Evolutionary conservation across 2,329 filamentous ascomycete species (phyloP).

Genomic region (Dendryphion nanum): DNA sequence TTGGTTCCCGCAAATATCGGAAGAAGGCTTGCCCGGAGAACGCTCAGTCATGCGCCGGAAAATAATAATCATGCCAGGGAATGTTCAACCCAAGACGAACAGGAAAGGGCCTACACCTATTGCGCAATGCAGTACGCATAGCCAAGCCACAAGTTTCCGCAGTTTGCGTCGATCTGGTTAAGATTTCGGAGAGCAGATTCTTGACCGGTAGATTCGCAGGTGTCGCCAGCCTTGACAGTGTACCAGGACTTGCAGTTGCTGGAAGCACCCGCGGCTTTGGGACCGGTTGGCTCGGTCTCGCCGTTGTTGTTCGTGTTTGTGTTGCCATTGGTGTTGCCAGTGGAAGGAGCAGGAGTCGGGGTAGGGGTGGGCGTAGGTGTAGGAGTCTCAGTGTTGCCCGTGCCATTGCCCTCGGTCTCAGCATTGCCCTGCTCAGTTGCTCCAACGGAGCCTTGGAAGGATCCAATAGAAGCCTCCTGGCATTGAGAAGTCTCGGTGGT

Average conservation of each 20-base stretch:
- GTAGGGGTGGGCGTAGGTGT: constrained; percentile 2
- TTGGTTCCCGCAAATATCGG: too few species aligned
- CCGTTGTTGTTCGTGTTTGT: neutral
- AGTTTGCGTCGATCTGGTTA: constrained; percentile 33
- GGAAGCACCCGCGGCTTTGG: constrained; percentile 10
- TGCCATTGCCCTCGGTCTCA: neutral
- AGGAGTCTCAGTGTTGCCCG: constrained; percentile 1
- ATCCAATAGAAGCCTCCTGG: constrained; percentile 15
- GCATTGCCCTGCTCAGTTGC: constrained; percentile 4
- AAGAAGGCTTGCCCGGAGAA: too few species aligned
- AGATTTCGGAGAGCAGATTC: constrained; percentile 26
- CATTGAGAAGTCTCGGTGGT: constrained; percentile 17
- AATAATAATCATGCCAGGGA: neutral
- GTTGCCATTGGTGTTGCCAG: constrained; percentile 6
- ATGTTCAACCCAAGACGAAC: neutral
- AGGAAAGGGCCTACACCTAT: too few species aligned
- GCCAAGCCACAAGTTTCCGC: constrained; percentile 38
- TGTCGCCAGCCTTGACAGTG: constrained; percentile 29
- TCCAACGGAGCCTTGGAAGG: constrained; percentile 3
- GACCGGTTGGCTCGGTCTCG: constrained; percentile 4
- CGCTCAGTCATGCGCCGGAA: too few species aligned
- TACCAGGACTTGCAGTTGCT: constrained; percentile 31
- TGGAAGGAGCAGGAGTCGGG: neutral
- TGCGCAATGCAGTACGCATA: constrained; percentile 35
- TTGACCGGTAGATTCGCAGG: constrained; percentile 25